Percentiles rank a stretch among this genome's conserved stretches.
Evolutionary conservation across 257 asterid genomes (phyloP).

Genomic region (Solanum lycopersicoides): DNA sequence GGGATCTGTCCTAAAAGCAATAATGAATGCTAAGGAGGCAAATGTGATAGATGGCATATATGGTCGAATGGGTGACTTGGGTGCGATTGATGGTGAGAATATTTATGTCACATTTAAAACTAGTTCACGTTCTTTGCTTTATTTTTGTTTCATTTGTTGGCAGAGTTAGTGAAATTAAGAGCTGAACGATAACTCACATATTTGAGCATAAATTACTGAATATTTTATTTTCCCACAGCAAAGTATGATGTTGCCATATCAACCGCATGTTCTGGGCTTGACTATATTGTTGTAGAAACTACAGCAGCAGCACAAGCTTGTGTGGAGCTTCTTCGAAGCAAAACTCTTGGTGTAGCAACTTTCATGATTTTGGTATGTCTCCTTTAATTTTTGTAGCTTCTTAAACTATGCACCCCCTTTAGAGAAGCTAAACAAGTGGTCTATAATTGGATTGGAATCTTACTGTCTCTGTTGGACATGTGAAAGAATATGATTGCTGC

Average conservation of each 20-base stretch:
- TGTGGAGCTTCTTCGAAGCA: conserved; percentile 72
- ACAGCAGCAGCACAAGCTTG: conserved; percentile 82
- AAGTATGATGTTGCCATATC: conserved; percentile 89
- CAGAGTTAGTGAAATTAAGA: not conserved
- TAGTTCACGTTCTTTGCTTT: not conserved
- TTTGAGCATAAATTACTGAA: not conserved
- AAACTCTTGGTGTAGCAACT: conserved; percentile 94
- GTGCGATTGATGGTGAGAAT: conserved; percentile 85
- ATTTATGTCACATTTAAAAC: not conserved
- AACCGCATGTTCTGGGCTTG: conserved; percentile 91
- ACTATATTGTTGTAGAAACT: conserved; percentile 89
- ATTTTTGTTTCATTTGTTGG: not conserved
- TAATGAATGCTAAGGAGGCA: conserved; percentile 72
- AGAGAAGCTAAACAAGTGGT: not conserved
- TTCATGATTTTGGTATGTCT: conserved; percentile 84
- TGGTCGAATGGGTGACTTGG: conserved; percentile 96
- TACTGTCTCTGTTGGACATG: not conserved
- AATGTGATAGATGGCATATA: conserved; percentile 75
- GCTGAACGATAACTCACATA: not conserved
- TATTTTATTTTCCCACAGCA: conserved; percentile 35
- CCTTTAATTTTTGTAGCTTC: not conserved
- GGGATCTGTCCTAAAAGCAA: conserved; percentile 79
- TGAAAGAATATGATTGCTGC: not conserved
- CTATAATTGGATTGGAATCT: not conserved
- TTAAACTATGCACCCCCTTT: not conserved